These are phyloP conservation scores for Solanum boliviense DNA, from an alignment of 257 asterid species.

Conservation along the genomic window DNA sequence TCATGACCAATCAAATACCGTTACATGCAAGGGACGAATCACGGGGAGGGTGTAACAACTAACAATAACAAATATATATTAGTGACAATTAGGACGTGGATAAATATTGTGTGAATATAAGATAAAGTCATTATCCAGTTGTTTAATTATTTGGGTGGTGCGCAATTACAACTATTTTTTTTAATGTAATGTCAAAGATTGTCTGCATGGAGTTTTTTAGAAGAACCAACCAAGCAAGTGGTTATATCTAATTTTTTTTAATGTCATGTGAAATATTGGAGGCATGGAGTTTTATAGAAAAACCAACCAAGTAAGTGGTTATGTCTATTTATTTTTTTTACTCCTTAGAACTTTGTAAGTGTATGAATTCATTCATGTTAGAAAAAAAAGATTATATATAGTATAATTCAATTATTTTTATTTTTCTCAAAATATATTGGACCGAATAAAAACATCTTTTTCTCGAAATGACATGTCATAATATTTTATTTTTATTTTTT, in stretches of 20 bases:
- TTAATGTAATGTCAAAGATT: neutral
- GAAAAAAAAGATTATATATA: no score
- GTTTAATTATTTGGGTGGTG: neutral
- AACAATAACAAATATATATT: neutral
- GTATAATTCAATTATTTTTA: no score
- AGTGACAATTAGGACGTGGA: neutral
- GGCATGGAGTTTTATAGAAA: neutral
- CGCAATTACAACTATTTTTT: neutral
- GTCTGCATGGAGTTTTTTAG: neutral
- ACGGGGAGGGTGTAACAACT: neutral
- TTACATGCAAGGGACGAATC: neutral
- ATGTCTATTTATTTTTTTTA: neutral
- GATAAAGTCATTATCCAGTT: neutral
- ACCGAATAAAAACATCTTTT: no score
- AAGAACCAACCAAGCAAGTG: neutral
- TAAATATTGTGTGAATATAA: neutral
- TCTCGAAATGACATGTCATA: no score
- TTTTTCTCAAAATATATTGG: no score
- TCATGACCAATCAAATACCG: neutral
- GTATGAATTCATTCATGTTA: no score
- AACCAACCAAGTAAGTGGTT: neutral
- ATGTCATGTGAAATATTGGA: neutral
- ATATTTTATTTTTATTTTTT: no score
- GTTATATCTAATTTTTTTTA: neutral
- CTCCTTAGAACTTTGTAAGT: neutral